Base-by-base conservation (phyloP, 768 basidiomycete genomes). In the Kwoniella shandongensis region DNA sequence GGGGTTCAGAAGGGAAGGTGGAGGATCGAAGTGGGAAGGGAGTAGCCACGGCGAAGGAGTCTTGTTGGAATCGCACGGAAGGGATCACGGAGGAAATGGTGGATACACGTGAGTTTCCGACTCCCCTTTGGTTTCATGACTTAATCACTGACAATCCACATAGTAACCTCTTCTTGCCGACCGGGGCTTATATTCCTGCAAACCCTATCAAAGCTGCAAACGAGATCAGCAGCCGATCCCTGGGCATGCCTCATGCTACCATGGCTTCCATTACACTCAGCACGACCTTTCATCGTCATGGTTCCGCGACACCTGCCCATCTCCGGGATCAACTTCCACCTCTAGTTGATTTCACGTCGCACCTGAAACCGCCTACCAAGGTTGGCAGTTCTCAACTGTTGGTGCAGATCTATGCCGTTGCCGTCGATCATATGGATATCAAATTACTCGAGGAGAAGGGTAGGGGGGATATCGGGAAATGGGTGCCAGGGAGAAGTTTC, bases 331-430 rank as follows among this genome's bases (percentile, higher is more conserved):
- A 67, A 22, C 42, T 67, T n/a, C 68, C 67, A 20, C 73, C 76
- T 8, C 78, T 80, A 2, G 68, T 75, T 15, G 85, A 83, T 27
- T 89, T 89, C 70, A 86, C 87, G 2, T 81, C 83, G 27, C 84
- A 88, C 72, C 82, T 87, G 13, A 72, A 80, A 23, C 89, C 91
- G 12, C 92, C 92, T 0, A 79, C 79, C 12, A 85, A 86, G 67
- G 84, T 93, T 10, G 83, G 85, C 0, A 80, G 83, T 44, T 79
- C 81, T 25, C 81, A 87, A 54, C 83, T 92, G 15, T 80, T 96
- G 22, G 85, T 96, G 5, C 90, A 92, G 72, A 88, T 96, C 3
- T 90, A 88, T 81, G 89, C 87, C n/a, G 89, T 91, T 1, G 90
- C 85, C 2, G 75, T 94, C 40, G 91, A 94, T 65, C 80, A 81